Conservation (phyloP, 2,329 filamentous ascomycete genomes). For the Dothistroma septosporum region DNA sequence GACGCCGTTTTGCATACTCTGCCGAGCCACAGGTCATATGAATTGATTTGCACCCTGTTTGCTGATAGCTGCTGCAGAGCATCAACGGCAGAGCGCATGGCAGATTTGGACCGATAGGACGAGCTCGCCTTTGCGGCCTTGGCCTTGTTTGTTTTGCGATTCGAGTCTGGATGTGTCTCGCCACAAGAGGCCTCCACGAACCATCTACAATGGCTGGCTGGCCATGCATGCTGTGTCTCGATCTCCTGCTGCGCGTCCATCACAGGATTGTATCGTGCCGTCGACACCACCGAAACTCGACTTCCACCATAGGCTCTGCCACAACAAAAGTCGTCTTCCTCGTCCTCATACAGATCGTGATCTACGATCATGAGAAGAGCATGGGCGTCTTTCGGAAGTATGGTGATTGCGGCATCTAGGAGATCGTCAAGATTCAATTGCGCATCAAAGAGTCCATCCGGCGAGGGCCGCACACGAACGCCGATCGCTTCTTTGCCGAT, state of each 20-base stretch:
- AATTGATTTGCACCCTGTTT: conserved; percentile 1
- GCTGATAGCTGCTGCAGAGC: conserved; percentile 1
- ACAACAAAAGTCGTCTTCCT: conserved; percentile 64
- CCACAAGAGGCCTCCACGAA: conserved; percentile 44
- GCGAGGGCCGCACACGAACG: conserved; percentile 50
- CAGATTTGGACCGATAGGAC: not conserved
- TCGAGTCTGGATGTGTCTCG: conserved; percentile 9
- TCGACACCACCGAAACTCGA: conserved; percentile 59
- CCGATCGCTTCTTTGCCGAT: conserved; percentile 41
- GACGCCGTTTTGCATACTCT: conserved; percentile 55
- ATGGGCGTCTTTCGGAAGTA: conserved; percentile 57
- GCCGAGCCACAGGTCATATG: conserved; percentile 53
- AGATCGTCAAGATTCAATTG: conserved; percentile 61
- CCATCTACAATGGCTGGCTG: conserved; percentile 55
- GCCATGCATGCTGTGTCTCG: conserved; percentile 58
- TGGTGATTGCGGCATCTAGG: conserved; percentile 52
- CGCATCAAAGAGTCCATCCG: conserved; percentile 45
- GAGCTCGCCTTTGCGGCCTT: conserved; percentile 4
- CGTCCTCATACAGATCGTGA: conserved; percentile 63
- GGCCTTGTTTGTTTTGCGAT: conserved; percentile 26
- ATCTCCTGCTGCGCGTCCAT: conserved; percentile 43
- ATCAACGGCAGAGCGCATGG: conserved; percentile 16
- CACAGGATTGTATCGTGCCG: conserved; percentile 57
- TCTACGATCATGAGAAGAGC: conserved; percentile 55
- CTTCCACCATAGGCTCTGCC: conserved; percentile 63